Evolutionary conservation across 257 asterid species (phyloP), one percentile per base, ranked within the genome.

Genomic region (Eustoma russellianum): DNA sequence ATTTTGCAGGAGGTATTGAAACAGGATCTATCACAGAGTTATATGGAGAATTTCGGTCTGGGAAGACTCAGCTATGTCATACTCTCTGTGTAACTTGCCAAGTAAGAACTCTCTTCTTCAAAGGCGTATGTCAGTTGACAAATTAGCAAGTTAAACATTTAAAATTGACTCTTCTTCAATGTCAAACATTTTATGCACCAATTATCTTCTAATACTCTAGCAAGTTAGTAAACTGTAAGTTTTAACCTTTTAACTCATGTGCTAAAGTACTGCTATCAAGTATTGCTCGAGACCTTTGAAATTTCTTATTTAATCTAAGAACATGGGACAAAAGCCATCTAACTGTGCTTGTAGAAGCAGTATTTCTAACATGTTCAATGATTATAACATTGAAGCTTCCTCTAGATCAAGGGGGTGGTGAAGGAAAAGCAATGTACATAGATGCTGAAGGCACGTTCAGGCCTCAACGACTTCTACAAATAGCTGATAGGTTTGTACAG

Each of bases 371-470:
- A 19, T 56, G 10, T 50, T 14, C 28, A 38, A 18, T 33, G 34
- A 33, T 33, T 17, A 15, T 40, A 19, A 13, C 5, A 13, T 55
- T 52, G 28, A 44, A 91, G 98, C 94, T 91, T 66, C 95, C 98
- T 14, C 66, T 91, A 55, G 96, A 91, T 52, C 96, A 87, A 77
- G 96, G 98, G 52, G 98, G 98, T 19, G 97, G 97, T 48, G 95
- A 87, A 65, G 96, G 98, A 53, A 91, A 87, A 76, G 98, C 98
- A 19, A 87, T 91, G 96, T 91, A 91, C 68, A 82, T 91, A 57
- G 98, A 91, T 53, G 97, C 98, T 41, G 96, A 91, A 67, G 98
- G 98, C 18, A 91, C 98, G 47, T 91, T 91, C 79, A 73, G 97
- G 74, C 98, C 96, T 8, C 98, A 91, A 72, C 82, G 98, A 65